A percentile compares a stretch with the other conserved stretches of the same genome.
These are phyloP conservation scores for Russula lepida DNA, from an alignment of 768 basidiomycete species.

Conservation along the genomic window DNA sequence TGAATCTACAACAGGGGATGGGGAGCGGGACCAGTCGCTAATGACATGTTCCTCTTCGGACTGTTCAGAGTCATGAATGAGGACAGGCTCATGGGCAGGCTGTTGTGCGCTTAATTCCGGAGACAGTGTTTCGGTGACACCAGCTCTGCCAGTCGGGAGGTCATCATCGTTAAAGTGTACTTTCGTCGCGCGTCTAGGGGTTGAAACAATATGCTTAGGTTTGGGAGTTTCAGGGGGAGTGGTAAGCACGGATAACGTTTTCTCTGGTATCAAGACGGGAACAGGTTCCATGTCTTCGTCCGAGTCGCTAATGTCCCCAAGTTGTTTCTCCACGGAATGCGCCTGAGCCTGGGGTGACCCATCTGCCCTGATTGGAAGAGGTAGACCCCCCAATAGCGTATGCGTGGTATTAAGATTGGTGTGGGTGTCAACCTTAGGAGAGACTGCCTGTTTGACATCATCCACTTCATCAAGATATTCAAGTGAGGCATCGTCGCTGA, in stretches of 20 bases:
- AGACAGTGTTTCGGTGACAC: background rate
- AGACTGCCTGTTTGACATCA: background rate
- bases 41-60: slow-evolving; percentile 23
- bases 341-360: background rate
- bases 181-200: background rate
- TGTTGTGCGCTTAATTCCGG: background rate
- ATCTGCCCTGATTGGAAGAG: background rate
- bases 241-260: background rate
- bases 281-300: slow-evolving; percentile 20
- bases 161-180: slow-evolving; percentile 9
- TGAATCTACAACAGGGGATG: slow-evolving; percentile 27
- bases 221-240: background rate
- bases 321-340: background rate
- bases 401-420: background rate
- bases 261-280: background rate
- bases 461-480: slow-evolving; percentile 14
- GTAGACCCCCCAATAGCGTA: background rate
- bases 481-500: background rate
- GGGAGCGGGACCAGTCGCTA: slow-evolving; percentile 34
- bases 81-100: background rate
- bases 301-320: slow-evolving; percentile 4
- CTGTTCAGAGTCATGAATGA: background rate
- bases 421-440: background rate
- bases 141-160: background rate
- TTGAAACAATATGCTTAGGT: background rate